Conservation (phyloP, 305 asterid species). For the Withania somnifera region DNA sequence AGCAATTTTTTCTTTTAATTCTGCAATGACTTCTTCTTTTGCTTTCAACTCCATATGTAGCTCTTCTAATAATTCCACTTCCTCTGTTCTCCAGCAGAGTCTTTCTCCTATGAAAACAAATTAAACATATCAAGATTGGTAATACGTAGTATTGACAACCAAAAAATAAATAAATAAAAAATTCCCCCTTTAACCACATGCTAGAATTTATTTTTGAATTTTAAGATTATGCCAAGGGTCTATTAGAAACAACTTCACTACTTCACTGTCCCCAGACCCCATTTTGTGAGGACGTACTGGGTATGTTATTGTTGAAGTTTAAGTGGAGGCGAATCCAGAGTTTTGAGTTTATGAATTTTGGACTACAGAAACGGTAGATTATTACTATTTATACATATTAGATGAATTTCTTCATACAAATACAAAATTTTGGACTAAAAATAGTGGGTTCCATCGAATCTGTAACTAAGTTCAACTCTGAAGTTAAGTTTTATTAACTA, state of each 20-base stretch:
- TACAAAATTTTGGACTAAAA: neutral
- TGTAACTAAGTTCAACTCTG: neutral
- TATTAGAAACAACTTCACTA: too few relatives aligned
- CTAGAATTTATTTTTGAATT: neutral
- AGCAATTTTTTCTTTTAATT: constrained; percentile 37
- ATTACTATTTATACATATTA: neutral
- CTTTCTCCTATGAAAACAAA: constrained; percentile 32
- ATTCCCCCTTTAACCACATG: too few relatives aligned
- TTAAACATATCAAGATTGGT: neutral
- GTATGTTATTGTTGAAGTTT: too few relatives aligned
- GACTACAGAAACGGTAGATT: neutral
- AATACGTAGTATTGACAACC: too few relatives aligned
- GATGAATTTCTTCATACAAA: neutral
- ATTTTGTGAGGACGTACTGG: too few relatives aligned
- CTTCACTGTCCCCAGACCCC: too few relatives aligned
- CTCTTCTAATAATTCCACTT: constrained; percentile 31
- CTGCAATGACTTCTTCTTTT: constrained; percentile 41
- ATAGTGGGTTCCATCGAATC: neutral
- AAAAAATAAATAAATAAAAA: too few relatives aligned
- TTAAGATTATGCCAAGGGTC: too few relatives aligned
- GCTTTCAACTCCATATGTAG: constrained; percentile 12
- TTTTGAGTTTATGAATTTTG: neutral
- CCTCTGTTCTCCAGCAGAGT: constrained; percentile 36
- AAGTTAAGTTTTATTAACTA: neutral
- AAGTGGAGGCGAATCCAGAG: neutral